These are phyloP conservation scores for Eucalyptus dawsonii DNA, from an alignment of 345 rosid species.

Conservation along the genomic window DNA sequence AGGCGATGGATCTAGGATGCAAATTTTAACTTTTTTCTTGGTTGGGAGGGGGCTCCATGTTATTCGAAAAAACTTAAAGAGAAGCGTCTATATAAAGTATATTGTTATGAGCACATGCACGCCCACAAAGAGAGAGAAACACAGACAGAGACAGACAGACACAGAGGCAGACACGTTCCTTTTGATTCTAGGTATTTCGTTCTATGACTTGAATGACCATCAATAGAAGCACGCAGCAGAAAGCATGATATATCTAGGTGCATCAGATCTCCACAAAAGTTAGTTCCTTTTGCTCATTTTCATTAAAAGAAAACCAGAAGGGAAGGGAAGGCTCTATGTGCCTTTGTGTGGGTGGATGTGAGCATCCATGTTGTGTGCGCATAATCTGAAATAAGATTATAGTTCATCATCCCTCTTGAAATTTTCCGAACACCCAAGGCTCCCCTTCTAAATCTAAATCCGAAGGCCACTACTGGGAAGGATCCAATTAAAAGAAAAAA, in stretches of 20 bases:
- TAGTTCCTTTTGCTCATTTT: not conserved
- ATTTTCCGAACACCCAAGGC: not conserved
- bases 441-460: not conserved
- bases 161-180: not conserved
- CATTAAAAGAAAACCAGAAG: not conserved
- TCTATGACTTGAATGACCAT: not conserved
- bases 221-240: not conserved
- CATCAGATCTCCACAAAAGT: not conserved
- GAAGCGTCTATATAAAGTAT: not conserved
- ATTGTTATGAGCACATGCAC: not conserved
- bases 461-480: not conserved
- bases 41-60: not conserved
- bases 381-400: not conserved
- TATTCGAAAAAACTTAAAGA: not conserved
- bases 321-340: not conserved
- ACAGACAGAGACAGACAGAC: not conserved
- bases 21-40: not conserved
- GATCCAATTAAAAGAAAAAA: not conserved
- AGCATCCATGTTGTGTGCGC: not conserved
- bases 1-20: not conserved
- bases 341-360: not conserved
- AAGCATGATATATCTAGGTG: not conserved
- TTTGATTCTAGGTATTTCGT: not conserved
- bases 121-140: not conserved
- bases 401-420: not conserved